These are phyloP conservation scores for Zymoseptoria brevis DNA, from an alignment of 2,329 filamentous ascomycete genomes.

Conservation along the genomic window DNA sequence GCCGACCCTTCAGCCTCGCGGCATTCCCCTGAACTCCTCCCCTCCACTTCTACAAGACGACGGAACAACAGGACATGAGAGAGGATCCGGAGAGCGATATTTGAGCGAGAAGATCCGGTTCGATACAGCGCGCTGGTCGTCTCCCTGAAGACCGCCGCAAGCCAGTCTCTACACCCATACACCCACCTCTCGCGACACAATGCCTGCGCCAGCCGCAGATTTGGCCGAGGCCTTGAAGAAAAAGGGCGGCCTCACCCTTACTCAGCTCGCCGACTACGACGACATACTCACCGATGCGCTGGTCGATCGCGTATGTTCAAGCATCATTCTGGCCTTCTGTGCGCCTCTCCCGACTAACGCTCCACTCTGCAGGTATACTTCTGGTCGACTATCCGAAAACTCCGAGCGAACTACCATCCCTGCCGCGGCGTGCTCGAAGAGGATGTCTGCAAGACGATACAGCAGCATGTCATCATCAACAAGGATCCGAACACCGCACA, in stretches of 20 bases:
- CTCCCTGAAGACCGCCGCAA: not conserved
- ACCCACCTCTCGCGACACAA: conserved; percentile 6
- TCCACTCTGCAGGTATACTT: conserved; percentile 66
- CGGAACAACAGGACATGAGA: not conserved
- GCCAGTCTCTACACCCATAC: conserved; percentile 3
- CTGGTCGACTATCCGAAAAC: conserved; percentile 95
- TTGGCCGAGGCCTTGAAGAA: conserved; percentile 43
- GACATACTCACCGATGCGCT: conserved; percentile 92
- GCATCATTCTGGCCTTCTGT: not conserved
- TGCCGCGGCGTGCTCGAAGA: conserved; percentile 69
- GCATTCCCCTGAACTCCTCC: not conserved
- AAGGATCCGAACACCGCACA: conserved; percentile 67
- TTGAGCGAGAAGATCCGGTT: not conserved
- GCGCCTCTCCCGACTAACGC: conserved; percentile 7
- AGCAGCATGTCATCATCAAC: conserved; percentile 61
- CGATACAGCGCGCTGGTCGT: not conserved
- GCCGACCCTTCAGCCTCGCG: not conserved
- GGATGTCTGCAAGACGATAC: conserved; percentile 52
- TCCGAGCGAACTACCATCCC: conserved; percentile 75
- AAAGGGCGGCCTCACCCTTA: conserved; percentile 70
- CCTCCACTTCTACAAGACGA: not conserved
- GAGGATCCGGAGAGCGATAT: not conserved
- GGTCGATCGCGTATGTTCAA: conserved; percentile 73
- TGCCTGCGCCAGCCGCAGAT: conserved; percentile 28
- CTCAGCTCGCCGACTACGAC: conserved; percentile 86